Conservation (phyloP, 345 rosid species). For the Rhizophora apiculata region DNA sequence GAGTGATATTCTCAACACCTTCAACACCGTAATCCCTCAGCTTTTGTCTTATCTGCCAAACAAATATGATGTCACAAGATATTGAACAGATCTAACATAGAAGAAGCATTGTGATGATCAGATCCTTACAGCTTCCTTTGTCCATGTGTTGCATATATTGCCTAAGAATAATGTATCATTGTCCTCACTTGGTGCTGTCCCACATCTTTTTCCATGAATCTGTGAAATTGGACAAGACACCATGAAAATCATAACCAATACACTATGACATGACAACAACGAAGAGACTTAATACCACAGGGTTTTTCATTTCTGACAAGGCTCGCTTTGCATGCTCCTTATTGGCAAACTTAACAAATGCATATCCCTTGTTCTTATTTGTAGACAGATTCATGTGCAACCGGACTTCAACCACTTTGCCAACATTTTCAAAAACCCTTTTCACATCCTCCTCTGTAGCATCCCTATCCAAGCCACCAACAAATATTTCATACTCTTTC, state of each 20-base stretch:
- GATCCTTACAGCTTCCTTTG: constrained; percentile 62
- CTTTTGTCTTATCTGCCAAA: constrained; percentile 51
- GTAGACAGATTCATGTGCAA: constrained; percentile 42
- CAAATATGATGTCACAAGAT: constrained; percentile 14
- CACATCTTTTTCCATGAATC: constrained; percentile 65
- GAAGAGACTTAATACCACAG: constrained; percentile 38
- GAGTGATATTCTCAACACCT: constrained; percentile 51
- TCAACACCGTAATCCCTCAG: constrained; percentile 52
- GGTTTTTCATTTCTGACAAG: constrained; percentile 62
- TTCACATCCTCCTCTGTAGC: constrained; percentile 58
- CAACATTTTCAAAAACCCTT: constrained; percentile 53
- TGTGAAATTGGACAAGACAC: constrained; percentile 19
- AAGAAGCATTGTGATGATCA: constrained; percentile 8
- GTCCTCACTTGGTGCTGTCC: constrained; percentile 66
- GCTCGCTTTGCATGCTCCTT: constrained; percentile 54
- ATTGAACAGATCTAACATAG: constrained; percentile 13
- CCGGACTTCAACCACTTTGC: constrained; percentile 54
- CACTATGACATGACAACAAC: background rate
- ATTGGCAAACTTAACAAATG: constrained; percentile 57
- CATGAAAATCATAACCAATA: background rate
- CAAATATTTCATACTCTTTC: constrained; percentile 60
- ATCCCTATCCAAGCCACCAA: constrained; percentile 57
- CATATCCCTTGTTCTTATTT: constrained; percentile 57
- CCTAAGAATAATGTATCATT: constrained; percentile 61
- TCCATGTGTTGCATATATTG: constrained; percentile 68